phyloP scores from a whole-genome alignment of 2,329 filamentous ascomycete species.

The Aspergillus pseudoviridinutans region DNA sequence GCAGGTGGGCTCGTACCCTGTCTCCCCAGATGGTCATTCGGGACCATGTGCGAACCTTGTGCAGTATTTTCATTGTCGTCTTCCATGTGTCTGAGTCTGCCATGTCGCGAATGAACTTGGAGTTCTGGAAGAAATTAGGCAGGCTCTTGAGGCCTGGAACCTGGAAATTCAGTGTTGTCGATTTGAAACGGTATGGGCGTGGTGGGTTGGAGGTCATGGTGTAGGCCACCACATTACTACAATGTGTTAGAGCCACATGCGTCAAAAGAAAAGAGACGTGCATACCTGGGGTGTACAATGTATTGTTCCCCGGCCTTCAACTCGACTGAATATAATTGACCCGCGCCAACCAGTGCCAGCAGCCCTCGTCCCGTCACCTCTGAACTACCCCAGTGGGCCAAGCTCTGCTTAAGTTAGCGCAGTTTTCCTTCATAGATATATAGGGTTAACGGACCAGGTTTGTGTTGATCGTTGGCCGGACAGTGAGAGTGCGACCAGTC shows the following conservation, averaged over 20 bases:
- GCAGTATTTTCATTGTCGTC: conserved; percentile 59
- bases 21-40: conserved; percentile 90
- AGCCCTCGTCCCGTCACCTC: conserved; percentile 83
- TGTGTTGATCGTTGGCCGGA: conserved; percentile 71
- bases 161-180: conserved; percentile 69
- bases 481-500: conserved; percentile 81
- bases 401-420: conserved; percentile 49
- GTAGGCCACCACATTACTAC: conserved; percentile 84
- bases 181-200: conserved; percentile 81
- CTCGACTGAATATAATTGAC: conserved; percentile 82
- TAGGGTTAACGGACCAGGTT: conserved; percentile 52
- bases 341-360: conserved; percentile 76
- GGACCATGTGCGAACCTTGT: conserved; percentile 69
- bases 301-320: conserved; percentile 83
- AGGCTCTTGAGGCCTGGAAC: conserved; percentile 63
- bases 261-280: neutral
- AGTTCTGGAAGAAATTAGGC: conserved; percentile 61
- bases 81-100: conserved; percentile 70
- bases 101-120: conserved; percentile 70
- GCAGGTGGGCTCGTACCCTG: conserved; percentile 47
- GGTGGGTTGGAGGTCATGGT: conserved; percentile 70
- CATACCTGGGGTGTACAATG: conserved; percentile 72
- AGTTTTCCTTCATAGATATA: neutral
- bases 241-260: conserved; percentile 5
- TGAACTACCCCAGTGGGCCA: conserved; percentile 90